Conservation (phyloP, 176 grass and related monocot genomes). For the Ampelocalamus luodianensis region DNA sequence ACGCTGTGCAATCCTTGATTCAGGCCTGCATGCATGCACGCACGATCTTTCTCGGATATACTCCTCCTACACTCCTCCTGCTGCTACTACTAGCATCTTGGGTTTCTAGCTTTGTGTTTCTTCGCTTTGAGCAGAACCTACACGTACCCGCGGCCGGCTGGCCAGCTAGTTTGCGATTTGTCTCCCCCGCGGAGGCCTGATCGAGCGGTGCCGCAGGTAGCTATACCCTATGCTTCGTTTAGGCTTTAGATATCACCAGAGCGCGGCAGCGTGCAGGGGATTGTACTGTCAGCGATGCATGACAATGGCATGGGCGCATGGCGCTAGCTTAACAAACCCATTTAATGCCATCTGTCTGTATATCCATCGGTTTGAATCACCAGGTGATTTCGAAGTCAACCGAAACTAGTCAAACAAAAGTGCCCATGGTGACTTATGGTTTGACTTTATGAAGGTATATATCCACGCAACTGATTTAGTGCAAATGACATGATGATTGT, state of each 20-base stretch:
- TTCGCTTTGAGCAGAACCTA: background rate
- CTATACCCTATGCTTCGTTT: background rate
- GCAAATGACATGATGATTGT: too few relatives aligned
- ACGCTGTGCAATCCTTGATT: background rate
- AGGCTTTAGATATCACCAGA: background rate
- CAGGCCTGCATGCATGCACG: background rate
- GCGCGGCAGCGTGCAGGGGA: slow-evolving; percentile 3
- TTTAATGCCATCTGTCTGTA: background rate
- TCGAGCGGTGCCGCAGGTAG: background rate
- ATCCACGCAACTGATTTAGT: too few relatives aligned
- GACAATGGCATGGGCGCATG: background rate
- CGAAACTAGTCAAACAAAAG: background rate
- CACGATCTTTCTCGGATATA: slow-evolving; percentile 13
- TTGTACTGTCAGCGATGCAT: background rate
- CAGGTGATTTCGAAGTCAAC: too few relatives aligned
- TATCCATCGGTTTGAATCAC: too few relatives aligned
- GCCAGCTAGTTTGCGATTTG: slow-evolving; percentile 40
- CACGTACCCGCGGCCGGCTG: background rate
- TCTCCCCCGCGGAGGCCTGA: slow-evolving; percentile 2
- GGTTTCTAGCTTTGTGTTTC: background rate
- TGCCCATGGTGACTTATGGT: background rate
- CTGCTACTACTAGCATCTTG: background rate
- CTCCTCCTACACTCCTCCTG: background rate
- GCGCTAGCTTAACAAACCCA: background rate
- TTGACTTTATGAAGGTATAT: background rate